Base-by-base conservation (phyloP, 2,329 filamentous ascomycete genomes). In the Anthostomella pinea region DNA sequence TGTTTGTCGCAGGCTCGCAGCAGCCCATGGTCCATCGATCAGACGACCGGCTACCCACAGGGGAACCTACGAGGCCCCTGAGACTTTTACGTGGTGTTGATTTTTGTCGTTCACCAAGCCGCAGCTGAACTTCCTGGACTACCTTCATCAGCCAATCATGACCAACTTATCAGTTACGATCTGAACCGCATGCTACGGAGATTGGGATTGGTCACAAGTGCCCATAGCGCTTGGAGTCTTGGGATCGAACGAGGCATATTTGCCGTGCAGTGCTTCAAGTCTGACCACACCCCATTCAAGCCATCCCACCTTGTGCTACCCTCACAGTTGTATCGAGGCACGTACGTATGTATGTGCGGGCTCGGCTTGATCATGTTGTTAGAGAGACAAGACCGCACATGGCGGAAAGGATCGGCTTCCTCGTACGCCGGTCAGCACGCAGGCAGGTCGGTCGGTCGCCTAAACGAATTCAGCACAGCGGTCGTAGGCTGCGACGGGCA, bases 51-150 rank as follows among this genome's bases (percentile, higher is more conserved):
- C n/a, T n/a, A n/a, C n/a, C n/a, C n/a, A n/a, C n/a, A n/a, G n/a
- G n/a, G n/a, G n/a, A n/a, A n/a, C n/a, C n/a, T n/a, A n/a, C n/a
- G 45, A 48, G 38, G 39, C 33, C 35, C 31, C 41, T 36, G 36
- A 45, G 34, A n/a, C n/a, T n/a, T 34, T 41, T 37, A 27, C 25
- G 25, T 27, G 25, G 15, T 27, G 25, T 27, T 25, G 23, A 13
- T 25, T 25, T 25, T 15, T 27, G 15, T 16, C 9, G 11, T 15
- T 13, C 17, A 15, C 25, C 17, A 27, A 27, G 25, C 25, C 25
- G 17, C 25, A 9, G 25, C 25, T 27, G 30, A 32, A 14, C 19
- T 9, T 17, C 20, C 30, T n/a, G n/a, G n/a, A n/a, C 4, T 22
- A 16, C 25, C 9, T 16, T n/a, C n/a, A n/a, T n/a, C n/a, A 13